These are phyloP conservation scores for Schizothecium vesticola DNA, from an alignment of 495 filamentous ascomycete genomes.

Conservation along the genomic window DNA sequence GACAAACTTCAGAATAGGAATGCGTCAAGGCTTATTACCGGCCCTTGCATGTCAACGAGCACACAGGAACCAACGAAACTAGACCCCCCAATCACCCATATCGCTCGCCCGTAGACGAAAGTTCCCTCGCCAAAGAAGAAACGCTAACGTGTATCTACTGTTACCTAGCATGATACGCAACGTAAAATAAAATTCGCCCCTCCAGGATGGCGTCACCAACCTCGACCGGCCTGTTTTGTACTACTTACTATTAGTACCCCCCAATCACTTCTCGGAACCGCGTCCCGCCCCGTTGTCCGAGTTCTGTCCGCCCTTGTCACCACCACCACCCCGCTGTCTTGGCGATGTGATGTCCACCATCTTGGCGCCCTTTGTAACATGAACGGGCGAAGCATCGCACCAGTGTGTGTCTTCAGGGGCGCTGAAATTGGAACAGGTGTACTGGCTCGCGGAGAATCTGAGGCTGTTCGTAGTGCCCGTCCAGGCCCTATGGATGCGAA, in stretches of 20 bases:
- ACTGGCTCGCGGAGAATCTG: neutral
- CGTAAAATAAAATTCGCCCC: neutral
- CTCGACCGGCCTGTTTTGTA: neutral
- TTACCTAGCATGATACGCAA: neutral
- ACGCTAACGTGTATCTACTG: neutral
- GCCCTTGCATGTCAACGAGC: neutral
- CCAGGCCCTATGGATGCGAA: neutral
- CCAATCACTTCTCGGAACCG: neutral
- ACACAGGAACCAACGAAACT: neutral
- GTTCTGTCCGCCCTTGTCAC: neutral
- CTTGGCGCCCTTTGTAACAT: neutral
- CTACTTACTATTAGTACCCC: too few species aligned
- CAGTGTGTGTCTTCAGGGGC: neutral
- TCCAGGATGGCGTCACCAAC: neutral
- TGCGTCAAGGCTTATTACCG: neutral
- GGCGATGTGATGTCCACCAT: neutral
- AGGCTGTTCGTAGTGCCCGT: neutral
- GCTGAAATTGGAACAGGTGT: neutral
- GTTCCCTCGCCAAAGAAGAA: neutral
- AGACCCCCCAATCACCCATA: neutral
- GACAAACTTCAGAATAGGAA: neutral
- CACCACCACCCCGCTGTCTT: neutral
- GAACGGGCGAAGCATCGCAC: neutral
- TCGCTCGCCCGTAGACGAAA: neutral
- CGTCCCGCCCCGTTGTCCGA: neutral